Evolutionary conservation across 192 early-diverging fungal species (phyloP).

Genomic region (Coemansia sp.): DNA sequence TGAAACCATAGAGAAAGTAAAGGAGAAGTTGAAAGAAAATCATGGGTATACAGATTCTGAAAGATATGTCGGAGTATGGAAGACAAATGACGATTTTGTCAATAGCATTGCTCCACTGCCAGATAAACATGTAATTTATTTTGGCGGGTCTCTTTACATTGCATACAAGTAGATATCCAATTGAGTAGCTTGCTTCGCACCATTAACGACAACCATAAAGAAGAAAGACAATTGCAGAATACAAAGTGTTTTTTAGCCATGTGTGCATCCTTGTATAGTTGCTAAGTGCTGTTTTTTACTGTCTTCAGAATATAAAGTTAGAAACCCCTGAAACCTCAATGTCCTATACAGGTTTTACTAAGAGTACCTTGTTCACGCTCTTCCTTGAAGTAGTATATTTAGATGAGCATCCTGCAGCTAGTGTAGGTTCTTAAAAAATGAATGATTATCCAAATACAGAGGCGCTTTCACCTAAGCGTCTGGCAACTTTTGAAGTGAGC

Average conservation of each 20-base stretch:
- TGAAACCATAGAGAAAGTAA: not conserved
- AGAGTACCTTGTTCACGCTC: no score
- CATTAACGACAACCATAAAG: not conserved
- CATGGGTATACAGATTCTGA: not conserved
- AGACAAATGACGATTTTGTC: not conserved
- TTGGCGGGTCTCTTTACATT: not conserved
- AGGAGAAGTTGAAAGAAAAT: not conserved
- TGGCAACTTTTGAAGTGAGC: no score
- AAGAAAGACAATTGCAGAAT: not conserved
- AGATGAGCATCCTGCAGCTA: no score
- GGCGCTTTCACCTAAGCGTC: slow-evolving; percentile 19
- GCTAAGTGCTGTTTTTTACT: not conserved
- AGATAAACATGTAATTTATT: not conserved
- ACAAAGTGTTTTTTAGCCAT: not conserved
- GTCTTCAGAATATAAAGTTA: not conserved
- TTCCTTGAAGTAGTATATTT: no score
- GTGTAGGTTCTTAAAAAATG: no score
- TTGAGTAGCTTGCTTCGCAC: not conserved
- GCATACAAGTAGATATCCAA: not conserved
- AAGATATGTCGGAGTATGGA: not conserved
- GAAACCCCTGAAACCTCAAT: no score
- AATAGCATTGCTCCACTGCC: not conserved
- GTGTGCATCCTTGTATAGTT: not conserved
- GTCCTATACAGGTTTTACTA: no score
- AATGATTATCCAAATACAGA: slow-evolving; percentile 37